Evolutionary conservation across 2,329 filamentous ascomycete species (phyloP).

Genomic region (Zymoseptoria tritici): DNA sequence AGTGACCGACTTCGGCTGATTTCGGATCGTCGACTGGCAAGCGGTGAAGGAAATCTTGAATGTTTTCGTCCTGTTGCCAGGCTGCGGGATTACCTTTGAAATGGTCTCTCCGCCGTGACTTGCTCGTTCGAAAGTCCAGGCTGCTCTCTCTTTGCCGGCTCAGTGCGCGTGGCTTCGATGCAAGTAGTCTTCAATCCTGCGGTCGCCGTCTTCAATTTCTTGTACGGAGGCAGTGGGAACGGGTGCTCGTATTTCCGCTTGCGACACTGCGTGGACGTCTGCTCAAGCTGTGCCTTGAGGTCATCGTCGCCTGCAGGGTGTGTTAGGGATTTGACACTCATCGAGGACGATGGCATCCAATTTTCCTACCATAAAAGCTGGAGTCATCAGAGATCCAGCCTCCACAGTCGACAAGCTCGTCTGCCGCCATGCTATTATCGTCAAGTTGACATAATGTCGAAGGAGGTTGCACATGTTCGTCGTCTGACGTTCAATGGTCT

Average conservation of each 20-base stretch:
- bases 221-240: not conserved
- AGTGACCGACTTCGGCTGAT: constrained; percentile 43
- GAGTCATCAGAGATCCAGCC: constrained; percentile 35
- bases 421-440: constrained; percentile 1
- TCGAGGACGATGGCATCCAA: not conserved
- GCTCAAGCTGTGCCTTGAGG: constrained; percentile 4
- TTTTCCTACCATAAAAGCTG: constrained; percentile 37
- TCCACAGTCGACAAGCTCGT: constrained; percentile 2
- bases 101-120: constrained; percentile 39
- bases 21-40: constrained; percentile 60
- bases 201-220: constrained; percentile 1
- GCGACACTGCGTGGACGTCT: not conserved
- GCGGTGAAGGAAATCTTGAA: constrained; percentile 58
- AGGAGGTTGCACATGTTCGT: not conserved
- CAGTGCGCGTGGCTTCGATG: not conserved
- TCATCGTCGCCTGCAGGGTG: constrained; percentile 8
- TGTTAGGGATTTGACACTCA: not conserved
- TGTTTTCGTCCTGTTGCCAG: constrained; percentile 57
- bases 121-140: constrained; percentile 1
- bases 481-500: not conserved
- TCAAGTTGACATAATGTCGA: not conserved
- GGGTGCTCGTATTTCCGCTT: constrained; percentile 6
- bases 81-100: constrained; percentile 48
- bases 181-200: not conserved
- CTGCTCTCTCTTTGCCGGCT: not conserved